These are phyloP conservation scores for Monosporascus sp. DNA, from an alignment of 2,329 filamentous ascomycete genomes.

Conservation along the genomic window DNA sequence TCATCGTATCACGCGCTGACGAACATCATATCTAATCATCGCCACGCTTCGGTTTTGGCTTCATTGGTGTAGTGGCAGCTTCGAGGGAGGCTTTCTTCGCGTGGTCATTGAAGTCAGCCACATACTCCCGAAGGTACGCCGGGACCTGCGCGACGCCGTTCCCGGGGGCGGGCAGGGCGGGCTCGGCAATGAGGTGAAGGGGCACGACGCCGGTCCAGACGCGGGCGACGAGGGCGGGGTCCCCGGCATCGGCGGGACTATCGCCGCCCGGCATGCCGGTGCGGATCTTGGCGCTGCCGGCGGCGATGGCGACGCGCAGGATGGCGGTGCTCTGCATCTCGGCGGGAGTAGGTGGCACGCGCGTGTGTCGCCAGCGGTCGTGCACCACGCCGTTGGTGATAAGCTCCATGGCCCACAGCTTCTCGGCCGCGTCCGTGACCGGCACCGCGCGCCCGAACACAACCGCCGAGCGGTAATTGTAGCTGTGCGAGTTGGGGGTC, in stretches of 20 bases:
- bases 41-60: constrained; percentile 13
- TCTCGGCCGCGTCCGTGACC: constrained; percentile 64
- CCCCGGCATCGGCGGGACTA: constrained; percentile 36
- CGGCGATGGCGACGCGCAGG: constrained; percentile 61
- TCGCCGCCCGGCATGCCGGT: constrained; percentile 58
- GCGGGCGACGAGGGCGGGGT: constrained; percentile 33
- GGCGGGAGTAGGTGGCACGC: constrained; percentile 63
- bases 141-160: constrained; percentile 58
- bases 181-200: constrained; percentile 59
- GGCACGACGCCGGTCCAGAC: constrained; percentile 58
- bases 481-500: constrained; percentile 75
- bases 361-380: constrained; percentile 62
- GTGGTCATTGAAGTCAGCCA: constrained; percentile 31
- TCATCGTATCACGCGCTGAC: too few species aligned
- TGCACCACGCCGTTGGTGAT: constrained; percentile 72
- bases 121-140: constrained; percentile 48
- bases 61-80: constrained; percentile 16
- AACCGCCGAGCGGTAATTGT: constrained; percentile 79
- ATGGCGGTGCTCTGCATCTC: constrained; percentile 75
- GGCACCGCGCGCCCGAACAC: constrained; percentile 69
- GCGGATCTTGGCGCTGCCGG: constrained; percentile 71
- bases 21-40: not conserved
- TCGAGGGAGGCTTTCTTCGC: constrained; percentile 14
- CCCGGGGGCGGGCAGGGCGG: constrained; percentile 52
- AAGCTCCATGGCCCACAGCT: constrained; percentile 70